These are phyloP conservation scores for Colletotrichum tabaci DNA, from an alignment of 2,329 filamentous ascomycete species.

Conservation along the genomic window DNA sequence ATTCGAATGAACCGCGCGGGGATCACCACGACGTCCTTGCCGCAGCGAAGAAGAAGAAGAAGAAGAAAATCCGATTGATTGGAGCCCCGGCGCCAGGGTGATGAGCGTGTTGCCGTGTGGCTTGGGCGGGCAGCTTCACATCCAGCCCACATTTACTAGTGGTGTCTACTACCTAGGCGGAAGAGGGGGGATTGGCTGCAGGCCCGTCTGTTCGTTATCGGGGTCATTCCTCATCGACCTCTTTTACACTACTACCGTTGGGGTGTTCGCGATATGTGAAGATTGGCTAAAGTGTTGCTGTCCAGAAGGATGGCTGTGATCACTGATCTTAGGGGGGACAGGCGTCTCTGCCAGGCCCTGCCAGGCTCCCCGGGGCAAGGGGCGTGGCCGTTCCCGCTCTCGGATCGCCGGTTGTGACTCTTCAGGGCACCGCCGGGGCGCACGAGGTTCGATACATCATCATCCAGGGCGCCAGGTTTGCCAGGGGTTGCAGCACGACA, in stretches of 20 bases:
- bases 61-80: background rate
- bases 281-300: background rate
- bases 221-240: conserved; percentile 9
- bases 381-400: conserved; percentile 8
- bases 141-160: conserved; percentile 5
- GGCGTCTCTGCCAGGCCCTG: background rate
- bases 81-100: background rate
- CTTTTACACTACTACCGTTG: background rate
- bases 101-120: background rate
- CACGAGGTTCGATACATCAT: conserved; percentile 32
- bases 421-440: conserved; percentile 27
- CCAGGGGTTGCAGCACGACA: conserved; percentile 11
- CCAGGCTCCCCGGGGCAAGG: conserved; percentile 7
- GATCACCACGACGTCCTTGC: background rate
- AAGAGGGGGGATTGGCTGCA: too few species aligned
- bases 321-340: background rate
- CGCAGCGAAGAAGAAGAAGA: background rate
- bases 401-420: conserved; percentile 26
- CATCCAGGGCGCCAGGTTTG: background rate
- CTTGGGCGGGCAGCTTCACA: conserved; percentile 10
- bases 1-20: background rate
- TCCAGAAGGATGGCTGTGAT: conserved; percentile 2
- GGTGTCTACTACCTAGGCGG: background rate
- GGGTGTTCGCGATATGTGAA: background rate
- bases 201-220: background rate